Evolutionary conservation across 2,329 filamentous ascomycete species (phyloP).

Genomic region (Paraconiothyrium brasiliense): DNA sequence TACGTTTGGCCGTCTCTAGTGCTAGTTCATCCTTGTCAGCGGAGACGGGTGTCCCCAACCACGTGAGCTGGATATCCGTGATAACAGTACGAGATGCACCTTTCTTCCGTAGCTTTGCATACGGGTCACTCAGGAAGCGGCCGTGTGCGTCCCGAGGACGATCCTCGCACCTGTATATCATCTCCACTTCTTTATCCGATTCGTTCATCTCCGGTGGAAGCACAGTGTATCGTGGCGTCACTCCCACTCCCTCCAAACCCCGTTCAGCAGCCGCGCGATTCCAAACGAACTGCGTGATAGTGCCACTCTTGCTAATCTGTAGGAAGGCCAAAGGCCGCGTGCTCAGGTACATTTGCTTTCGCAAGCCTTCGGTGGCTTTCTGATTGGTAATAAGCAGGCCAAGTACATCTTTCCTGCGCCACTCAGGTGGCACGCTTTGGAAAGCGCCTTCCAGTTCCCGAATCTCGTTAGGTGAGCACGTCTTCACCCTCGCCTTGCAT

Average conservation of each 20-base stretch:
- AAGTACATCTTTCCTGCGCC: slow-evolving; percentile 70
- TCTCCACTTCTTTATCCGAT: not conserved
- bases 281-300: slow-evolving; percentile 75
- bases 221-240: slow-evolving; percentile 44
- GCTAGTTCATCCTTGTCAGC: slow-evolving; percentile 35
- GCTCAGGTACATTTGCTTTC: slow-evolving; percentile 74
- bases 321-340: slow-evolving; percentile 77
- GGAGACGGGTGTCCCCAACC: slow-evolving; percentile 49
- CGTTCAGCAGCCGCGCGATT: slow-evolving; percentile 70
- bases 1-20: slow-evolving; percentile 32
- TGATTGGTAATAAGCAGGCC: slow-evolving; percentile 75
- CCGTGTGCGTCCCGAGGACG: slow-evolving; percentile 12
- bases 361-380: slow-evolving; percentile 79
- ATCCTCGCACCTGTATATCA: slow-evolving; percentile 15
- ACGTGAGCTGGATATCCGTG: slow-evolving; percentile 47
- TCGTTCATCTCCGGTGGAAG: slow-evolving; percentile 18
- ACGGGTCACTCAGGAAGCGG: not conserved
- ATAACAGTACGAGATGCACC: slow-evolving; percentile 32
- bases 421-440: slow-evolving; percentile 75
- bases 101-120: slow-evolving; percentile 16
- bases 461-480: slow-evolving; percentile 65
- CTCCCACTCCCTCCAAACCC: slow-evolving; percentile 66
- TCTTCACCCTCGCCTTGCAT: slow-evolving; percentile 70
- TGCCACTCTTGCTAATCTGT: slow-evolving; percentile 67
- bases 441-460: slow-evolving; percentile 86